Base-by-base conservation (phyloP, 1,139 yeast genomes). In the Blastobotrys ciferrii region DNA sequence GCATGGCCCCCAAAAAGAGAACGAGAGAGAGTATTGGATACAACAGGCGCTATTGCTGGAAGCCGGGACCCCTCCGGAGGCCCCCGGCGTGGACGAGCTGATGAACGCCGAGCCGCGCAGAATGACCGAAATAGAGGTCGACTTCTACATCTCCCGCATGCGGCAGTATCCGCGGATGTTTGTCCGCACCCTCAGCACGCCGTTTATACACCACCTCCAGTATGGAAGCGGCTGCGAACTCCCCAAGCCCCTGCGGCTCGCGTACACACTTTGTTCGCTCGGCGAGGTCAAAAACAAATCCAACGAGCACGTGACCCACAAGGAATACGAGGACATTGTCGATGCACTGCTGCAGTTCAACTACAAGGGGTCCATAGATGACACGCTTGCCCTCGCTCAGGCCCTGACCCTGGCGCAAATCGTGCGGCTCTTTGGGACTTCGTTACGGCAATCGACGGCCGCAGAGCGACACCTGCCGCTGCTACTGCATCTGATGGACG, bases 151-250 rank as follows among this genome's bases (percentile, higher is more conserved):
- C 39, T 18, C 40, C 14, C 38, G 57, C 13, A 19, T 53, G 32
- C 31, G 28, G 19, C 54, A 53, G 19, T 53, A 53, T 39, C 54
- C 57, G 1, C 39, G 36, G 14, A 23, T 53, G 14, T 53, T 53
- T 51, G 25, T 43, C 9, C 46, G 37, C n/a, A 39, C 42, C n/a
- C 32, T 46, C n/a, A 20, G 32, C 20, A 31, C 36, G 9, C 45
- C 54, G n/a, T 53, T 53, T 19, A 46, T 53, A 13, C 57, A 53
- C 30, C 49, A 46, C 4, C 12, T 14, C n/a, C 32, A 48, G 20
- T 53, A 53, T 41, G 25, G 44, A 3, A 45, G 32, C 14, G 51
- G 49, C 1, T 19, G 28, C 28, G 40, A 19, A 4, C 37, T 42
- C 14, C 57, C 57, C 4, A 48, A 41, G 11, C 42, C 47, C 1